Percentiles rank a stretch among this genome's conserved stretches.
These are phyloP conservation scores for Picea mariana DNA, from an alignment of 83 land plant species.

Conservation along the genomic window DNA sequence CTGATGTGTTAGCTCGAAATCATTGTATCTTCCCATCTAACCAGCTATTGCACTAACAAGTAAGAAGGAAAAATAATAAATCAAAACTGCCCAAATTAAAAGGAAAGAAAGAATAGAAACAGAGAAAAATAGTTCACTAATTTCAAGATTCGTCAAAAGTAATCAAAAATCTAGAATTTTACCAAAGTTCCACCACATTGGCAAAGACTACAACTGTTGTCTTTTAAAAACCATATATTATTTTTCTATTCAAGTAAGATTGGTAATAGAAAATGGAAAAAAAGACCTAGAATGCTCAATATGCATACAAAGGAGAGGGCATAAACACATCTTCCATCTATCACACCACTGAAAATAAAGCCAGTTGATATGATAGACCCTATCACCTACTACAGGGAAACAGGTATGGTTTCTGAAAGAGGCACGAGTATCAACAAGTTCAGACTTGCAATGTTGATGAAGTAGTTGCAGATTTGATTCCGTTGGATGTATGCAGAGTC, in stretches of 20 bases:
- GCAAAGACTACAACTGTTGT: neutral
- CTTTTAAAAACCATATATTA: neutral
- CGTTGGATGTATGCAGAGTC: too few relatives aligned
- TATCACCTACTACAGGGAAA: too few relatives aligned
- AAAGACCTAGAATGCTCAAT: too few relatives aligned
- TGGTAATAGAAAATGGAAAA: too few relatives aligned
- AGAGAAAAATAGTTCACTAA: neutral
- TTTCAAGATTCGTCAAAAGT: neutral
- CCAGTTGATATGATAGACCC: too few relatives aligned
- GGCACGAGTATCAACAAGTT: too few relatives aligned
- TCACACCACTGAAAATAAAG: too few relatives aligned
- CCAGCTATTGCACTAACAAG: neutral
- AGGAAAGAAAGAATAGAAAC: neutral
- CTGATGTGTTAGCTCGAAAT: neutral
- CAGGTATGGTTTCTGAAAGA: too few relatives aligned
- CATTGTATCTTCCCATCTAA: constrained; percentile 7
- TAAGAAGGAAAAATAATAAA: neutral
- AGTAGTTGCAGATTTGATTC: too few relatives aligned
- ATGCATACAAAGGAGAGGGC: too few relatives aligned
- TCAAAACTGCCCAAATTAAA: neutral
- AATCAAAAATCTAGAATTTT: neutral
- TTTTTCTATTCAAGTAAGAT: neutral
- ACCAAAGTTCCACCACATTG: neutral
- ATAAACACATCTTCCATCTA: too few relatives aligned
- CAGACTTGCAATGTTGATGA: too few relatives aligned